Evolutionary conservation across 1,284 basidiomycete genomes (phyloP).

Genomic region (Leccinum variabile): DNA sequence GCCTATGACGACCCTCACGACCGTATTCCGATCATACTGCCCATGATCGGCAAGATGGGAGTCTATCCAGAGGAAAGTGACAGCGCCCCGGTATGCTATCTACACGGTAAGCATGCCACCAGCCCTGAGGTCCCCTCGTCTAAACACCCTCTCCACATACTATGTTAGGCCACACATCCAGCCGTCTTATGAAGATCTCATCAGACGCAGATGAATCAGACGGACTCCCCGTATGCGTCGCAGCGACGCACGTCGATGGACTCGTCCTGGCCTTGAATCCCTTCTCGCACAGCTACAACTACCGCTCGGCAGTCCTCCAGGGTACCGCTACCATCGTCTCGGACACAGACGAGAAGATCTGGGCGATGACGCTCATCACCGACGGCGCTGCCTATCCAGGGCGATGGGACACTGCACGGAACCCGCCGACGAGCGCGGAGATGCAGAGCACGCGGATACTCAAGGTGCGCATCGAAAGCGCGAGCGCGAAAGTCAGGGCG

Average conservation of each 20-base stretch:
- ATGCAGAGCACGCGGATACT: slow-evolving; percentile 28
- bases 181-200: slow-evolving; percentile 30
- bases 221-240: slow-evolving; percentile 22
- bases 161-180: slow-evolving; percentile 23
- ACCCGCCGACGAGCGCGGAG: slow-evolving; percentile 25
- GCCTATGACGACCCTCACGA: slow-evolving; percentile 15
- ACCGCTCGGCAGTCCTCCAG: slow-evolving; percentile 29
- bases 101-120: slow-evolving; percentile 21
- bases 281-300: slow-evolving; percentile 32
- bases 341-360: slow-evolving; percentile 25
- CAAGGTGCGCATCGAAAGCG: slow-evolving; percentile 26
- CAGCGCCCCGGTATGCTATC: slow-evolving; percentile 21
- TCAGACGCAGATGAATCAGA: slow-evolving; percentile 1
- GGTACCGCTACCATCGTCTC: slow-evolving; percentile 19
- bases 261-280: slow-evolving; percentile 26
- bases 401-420: slow-evolving; percentile 28
- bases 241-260: slow-evolving; percentile 30
- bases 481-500: slow-evolving; percentile 27
- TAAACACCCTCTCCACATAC: neutral
- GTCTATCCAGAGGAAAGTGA: slow-evolving; percentile 17
- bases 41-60: slow-evolving; percentile 30
- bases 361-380: slow-evolving; percentile 27
- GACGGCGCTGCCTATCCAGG: slow-evolving; percentile 23
- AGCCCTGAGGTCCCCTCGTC: too few species aligned
- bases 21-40: slow-evolving; percentile 25